Evolutionary conservation across 768 basidiomycete species (phyloP), one percentile per base, ranked within the genome.

Genomic region (Tremella mesenterica): DNA sequence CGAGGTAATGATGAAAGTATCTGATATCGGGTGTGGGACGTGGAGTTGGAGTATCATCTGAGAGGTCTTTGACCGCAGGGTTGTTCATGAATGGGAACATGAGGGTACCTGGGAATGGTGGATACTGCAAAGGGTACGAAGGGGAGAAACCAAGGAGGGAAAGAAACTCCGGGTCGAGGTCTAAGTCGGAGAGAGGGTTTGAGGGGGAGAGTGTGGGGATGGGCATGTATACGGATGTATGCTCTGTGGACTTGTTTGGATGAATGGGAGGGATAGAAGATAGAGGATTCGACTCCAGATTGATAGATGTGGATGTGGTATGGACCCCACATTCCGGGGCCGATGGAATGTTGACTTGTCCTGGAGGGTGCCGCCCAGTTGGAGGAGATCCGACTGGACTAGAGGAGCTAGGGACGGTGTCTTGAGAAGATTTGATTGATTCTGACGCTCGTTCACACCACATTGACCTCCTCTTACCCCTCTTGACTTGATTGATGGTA

Each of bases 1-100:
- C 52, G 36, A 61, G 52, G 41, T 54, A 61, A 46, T 61, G 56
- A 23, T 61, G 60, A 4, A 61, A 46, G 30, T 61, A 61, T 10
- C 23, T 16, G 6, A 56, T 9, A 33, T 53, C 47, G 23, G 58
- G 46, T 5, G 30, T 30, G 10, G 48, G 14, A 20, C 38, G 14
- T 18, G n/a, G 23, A 18, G 38, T 41, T 41, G 38, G n/a, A 41
- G n/a, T n/a, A n/a, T 41, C 38, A 41, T 41, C 38, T 41, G 33
- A 16, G 33, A 20, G 9, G 30, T 18, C 4, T 30, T 30, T 3
- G 44, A 18, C 21, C 16, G 44, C 7, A 46, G 14, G 4, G 44
- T 23, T 16, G 28, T 8, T 9, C 16, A 16, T 46, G 44, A 16
- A 8, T 16, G 44, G n/a, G 20, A 26, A 20, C 16, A 28, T 6